Percentiles rank a stretch among this genome's conserved stretches.
Conservation (phyloP, 345 rosid genomes). For the Acer negundo region DNA sequence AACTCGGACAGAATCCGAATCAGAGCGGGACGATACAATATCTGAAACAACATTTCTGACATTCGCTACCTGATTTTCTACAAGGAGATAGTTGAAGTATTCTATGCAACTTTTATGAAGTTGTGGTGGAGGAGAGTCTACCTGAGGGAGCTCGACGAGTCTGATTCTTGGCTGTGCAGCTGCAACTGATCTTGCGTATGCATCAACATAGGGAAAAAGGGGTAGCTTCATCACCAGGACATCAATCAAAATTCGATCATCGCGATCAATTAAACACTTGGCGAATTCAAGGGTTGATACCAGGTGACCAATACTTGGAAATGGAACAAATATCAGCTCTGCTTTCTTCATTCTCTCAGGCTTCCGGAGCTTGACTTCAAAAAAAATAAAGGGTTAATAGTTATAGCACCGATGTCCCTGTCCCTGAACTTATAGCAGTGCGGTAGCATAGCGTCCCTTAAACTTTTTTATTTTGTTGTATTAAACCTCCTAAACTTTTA, state of each 20-base stretch:
- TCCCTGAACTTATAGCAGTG: no score
- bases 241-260: constrained; percentile 35
- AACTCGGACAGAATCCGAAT: constrained; percentile 29
- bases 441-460: no score
- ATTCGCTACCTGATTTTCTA: constrained; percentile 21
- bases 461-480: no score
- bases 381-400: no score
- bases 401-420: no score
- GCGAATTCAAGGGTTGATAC: constrained; percentile 51
- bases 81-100: background rate
- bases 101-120: constrained; percentile 22
- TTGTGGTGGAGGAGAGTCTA: constrained; percentile 28
- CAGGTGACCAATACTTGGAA: constrained; percentile 44
- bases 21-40: constrained; percentile 9
- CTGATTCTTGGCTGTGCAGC: constrained; percentile 32
- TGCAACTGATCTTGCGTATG: constrained; percentile 16
- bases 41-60: constrained; percentile 15
- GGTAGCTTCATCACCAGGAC: constrained; percentile 29
- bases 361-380: background rate
- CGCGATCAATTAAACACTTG: constrained; percentile 36
- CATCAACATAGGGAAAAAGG: background rate
- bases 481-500: no score
- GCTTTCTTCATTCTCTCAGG: constrained; percentile 26
- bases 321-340: constrained; percentile 41
- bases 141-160: constrained; percentile 33